Evolutionary conservation across 1,284 basidiomycete genomes (phyloP).

Genomic region (Chalciporus sp.): DNA sequence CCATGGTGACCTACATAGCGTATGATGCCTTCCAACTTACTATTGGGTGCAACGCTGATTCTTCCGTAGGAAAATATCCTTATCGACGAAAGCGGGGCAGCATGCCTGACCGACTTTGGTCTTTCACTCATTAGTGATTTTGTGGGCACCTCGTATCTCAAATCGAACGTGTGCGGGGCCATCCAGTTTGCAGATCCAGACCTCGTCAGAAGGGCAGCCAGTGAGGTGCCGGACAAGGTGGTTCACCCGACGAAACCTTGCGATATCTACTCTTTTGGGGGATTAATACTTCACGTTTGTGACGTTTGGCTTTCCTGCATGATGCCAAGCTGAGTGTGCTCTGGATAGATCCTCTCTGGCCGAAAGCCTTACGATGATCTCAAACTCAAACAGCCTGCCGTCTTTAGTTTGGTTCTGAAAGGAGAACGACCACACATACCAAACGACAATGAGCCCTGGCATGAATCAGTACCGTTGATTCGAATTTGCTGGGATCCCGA

Average conservation of each 20-base stretch:
- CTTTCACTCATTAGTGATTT: slow-evolving; percentile 38
- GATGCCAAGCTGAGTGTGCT: slow-evolving; percentile 11
- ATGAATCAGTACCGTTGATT: slow-evolving; percentile 16
- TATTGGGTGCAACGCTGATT: background rate
- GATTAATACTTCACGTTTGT: slow-evolving; percentile 32
- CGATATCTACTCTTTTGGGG: slow-evolving; percentile 38
- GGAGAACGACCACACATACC: slow-evolving; percentile 22
- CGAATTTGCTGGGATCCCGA: slow-evolving; percentile 22
- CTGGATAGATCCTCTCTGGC: slow-evolving; percentile 25
- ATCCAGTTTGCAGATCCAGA: slow-evolving; percentile 41
- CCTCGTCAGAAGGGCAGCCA: slow-evolving; percentile 19
- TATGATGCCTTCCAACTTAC: slow-evolving; percentile 7
- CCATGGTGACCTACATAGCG: slow-evolving; percentile 34
- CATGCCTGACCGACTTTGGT: slow-evolving; percentile 39
- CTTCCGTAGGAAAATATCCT: slow-evolving; percentile 31
- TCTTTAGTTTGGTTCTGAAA: slow-evolving; percentile 6
- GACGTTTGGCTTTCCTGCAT: background rate
- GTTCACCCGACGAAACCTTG: slow-evolving; percentile 26
- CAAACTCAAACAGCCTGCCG: background rate
- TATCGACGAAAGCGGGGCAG: slow-evolving; percentile 23
- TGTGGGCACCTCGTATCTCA: slow-evolving; percentile 36
- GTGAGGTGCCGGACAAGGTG: background rate
- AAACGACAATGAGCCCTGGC: background rate
- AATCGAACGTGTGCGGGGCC: slow-evolving; percentile 33
- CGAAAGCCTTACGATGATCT: slow-evolving; percentile 25